phyloP scores from a whole-genome alignment of 2,329 filamentous ascomycete genomes.

The Dothiorella sarmentorum region DNA sequence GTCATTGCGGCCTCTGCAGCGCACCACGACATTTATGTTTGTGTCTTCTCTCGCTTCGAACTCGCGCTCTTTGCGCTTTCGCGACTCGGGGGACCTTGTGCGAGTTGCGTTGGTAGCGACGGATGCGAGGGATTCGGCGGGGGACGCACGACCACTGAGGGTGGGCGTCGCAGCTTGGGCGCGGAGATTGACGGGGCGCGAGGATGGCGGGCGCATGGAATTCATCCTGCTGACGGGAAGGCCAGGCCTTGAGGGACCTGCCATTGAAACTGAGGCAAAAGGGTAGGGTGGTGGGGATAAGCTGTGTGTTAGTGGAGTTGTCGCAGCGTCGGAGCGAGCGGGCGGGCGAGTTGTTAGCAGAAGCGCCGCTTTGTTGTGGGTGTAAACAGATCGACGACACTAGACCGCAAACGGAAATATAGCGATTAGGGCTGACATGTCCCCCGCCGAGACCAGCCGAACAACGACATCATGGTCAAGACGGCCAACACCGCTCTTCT shows the following conservation, averaged over 20 bases:
- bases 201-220: slow-evolving; percentile 53
- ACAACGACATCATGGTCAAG: slow-evolving; percentile 6
- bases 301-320: neutral
- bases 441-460: neutral
- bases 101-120: slow-evolving; percentile 41
- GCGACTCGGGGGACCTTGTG: slow-evolving; percentile 45
- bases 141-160: slow-evolving; percentile 57
- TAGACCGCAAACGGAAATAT: neutral
- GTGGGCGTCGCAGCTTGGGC: slow-evolving; percentile 50
- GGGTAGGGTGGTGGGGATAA: neutral
- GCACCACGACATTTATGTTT: slow-evolving; percentile 96
- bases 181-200: slow-evolving; percentile 51
- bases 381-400: neutral
- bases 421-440: slow-evolving; percentile 8
- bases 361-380: slow-evolving; percentile 11
- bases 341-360: neutral
- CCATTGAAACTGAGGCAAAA: slow-evolving; percentile 41
- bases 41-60: slow-evolving; percentile 77
- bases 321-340: neutral
- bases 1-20: slow-evolving; percentile 88
- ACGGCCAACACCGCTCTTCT: neutral
- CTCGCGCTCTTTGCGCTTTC: slow-evolving; percentile 83
- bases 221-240: slow-evolving; percentile 49
- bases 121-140: slow-evolving; percentile 66
- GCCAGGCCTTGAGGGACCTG: slow-evolving; percentile 52